These are phyloP conservation scores for Thalassia testudinum DNA, from an alignment of 116 monocot species.

Conservation along the genomic window DNA sequence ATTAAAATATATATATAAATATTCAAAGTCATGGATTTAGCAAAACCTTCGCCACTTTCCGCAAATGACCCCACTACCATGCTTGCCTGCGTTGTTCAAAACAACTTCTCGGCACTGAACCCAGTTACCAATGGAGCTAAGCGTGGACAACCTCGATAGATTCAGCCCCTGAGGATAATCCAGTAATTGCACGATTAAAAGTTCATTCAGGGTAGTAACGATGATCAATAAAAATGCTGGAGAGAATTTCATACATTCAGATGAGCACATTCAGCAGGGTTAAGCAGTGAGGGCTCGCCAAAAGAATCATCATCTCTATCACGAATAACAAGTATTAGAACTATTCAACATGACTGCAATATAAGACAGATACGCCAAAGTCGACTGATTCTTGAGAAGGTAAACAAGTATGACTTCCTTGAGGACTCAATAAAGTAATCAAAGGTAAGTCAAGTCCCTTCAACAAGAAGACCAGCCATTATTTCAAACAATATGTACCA, in stretches of 20 bases:
- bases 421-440: too few species aligned
- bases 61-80: constrained; percentile 28
- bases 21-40: too few species aligned
- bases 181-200: neutral
- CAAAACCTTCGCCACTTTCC: constrained; percentile 73
- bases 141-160: constrained; percentile 8
- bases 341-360: neutral
- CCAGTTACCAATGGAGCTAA: constrained; percentile 57
- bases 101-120: constrained; percentile 46
- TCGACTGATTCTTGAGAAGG: too few species aligned
- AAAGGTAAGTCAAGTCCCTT: too few species aligned
- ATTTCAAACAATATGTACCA: too few species aligned
- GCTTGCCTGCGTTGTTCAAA: constrained; percentile 12
- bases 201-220: neutral
- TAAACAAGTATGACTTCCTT: too few species aligned
- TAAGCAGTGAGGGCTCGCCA: constrained; percentile 14
- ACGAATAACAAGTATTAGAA: constrained; percentile 1
- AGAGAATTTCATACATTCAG: constrained; percentile 21
- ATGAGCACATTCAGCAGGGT: constrained; percentile 22
- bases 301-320: constrained; percentile 24
- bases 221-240: neutral
- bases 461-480: too few species aligned
- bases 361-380: too few species aligned
- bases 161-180: constrained; percentile 18
- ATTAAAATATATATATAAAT: too few species aligned